Evolutionary conservation across 441 rosid genomes (phyloP).

Genomic region (Euphorbia schlechtendalii): DNA sequence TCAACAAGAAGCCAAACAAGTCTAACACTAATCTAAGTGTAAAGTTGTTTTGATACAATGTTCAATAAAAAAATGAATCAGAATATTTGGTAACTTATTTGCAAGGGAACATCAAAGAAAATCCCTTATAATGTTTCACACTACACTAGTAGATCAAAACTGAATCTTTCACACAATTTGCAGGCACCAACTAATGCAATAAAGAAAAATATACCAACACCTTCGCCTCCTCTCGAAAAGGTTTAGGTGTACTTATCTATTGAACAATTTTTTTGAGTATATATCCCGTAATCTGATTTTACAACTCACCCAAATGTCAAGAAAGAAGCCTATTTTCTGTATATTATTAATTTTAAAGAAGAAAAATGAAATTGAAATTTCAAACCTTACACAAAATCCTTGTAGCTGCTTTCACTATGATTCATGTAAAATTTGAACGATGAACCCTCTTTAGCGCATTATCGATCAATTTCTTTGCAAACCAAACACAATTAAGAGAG

Average conservation of each 20-base stretch:
- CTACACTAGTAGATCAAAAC: slow-evolving; percentile 37
- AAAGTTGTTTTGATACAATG: slow-evolving; percentile 13
- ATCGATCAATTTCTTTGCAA: slow-evolving; percentile 24
- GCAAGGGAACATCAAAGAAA: slow-evolving; percentile 25
- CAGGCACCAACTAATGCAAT: slow-evolving; percentile 29
- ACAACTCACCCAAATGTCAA: slow-evolving; percentile 54
- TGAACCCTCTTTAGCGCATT: slow-evolving; percentile 34
- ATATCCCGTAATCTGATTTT: slow-evolving; percentile 47
- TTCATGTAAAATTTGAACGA: slow-evolving; percentile 31
- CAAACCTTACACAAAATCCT: slow-evolving; percentile 49
- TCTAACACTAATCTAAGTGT: slow-evolving; percentile 1
- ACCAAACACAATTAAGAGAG: slow-evolving; percentile 22
- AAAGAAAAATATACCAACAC: slow-evolving; percentile 31
- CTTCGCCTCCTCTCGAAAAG: slow-evolving; percentile 22
- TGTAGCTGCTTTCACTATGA: slow-evolving; percentile 36
- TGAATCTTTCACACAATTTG: slow-evolving; percentile 35
- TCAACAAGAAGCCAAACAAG: too few relatives aligned
- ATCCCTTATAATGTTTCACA: slow-evolving; percentile 40
- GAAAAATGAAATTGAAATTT: slow-evolving; percentile 21
- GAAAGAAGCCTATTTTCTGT: slow-evolving; percentile 32
- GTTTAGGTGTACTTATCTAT: slow-evolving; percentile 17
- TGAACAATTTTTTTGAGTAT: slow-evolving; percentile 36
- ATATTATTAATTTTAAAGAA: slow-evolving; percentile 13
- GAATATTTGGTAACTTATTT: slow-evolving; percentile 35
- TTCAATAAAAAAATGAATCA: slow-evolving; percentile 10